Conservation (phyloP, 305 asterid genomes). For the Solanum hybrid region DNA sequence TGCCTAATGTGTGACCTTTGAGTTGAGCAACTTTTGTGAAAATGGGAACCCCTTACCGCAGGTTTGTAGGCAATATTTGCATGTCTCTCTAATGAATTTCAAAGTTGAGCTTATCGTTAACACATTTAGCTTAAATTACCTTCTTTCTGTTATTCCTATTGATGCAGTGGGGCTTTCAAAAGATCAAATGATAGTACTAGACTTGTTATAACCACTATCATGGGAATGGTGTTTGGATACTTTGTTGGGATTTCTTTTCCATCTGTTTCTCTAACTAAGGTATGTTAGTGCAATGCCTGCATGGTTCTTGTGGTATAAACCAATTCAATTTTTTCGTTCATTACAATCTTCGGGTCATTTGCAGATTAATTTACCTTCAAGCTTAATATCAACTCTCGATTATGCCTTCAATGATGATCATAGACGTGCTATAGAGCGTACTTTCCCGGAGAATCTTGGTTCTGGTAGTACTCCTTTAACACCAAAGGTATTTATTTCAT, state of each 20-base stretch:
- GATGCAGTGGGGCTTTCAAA: constrained; percentile 55
- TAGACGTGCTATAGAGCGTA: constrained; percentile 23
- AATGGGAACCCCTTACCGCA: constrained; percentile 69
- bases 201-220: constrained; percentile 52
- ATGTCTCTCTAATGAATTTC: not conserved
- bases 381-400: constrained; percentile 41
- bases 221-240: constrained; percentile 82
- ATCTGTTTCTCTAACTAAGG: constrained; percentile 62
- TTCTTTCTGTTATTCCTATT: not conserved
- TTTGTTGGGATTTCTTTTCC: constrained; percentile 84
- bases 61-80: constrained; percentile 25
- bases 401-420: constrained; percentile 38
- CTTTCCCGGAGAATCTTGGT: constrained; percentile 77
- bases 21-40: constrained; percentile 35
- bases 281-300: constrained; percentile 13
- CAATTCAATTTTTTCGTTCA: not conserved
- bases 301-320: not conserved
- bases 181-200: constrained; percentile 54
- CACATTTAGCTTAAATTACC: not conserved
- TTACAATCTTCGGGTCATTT: constrained; percentile 8
- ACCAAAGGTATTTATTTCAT: constrained; percentile 50
- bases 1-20: constrained; percentile 36
- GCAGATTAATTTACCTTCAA: constrained; percentile 86
- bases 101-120: not conserved
- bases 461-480: constrained; percentile 56